Evolutionary conservation across 345 rosid species (phyloP).

Genomic region (Clausena lansium): DNA sequence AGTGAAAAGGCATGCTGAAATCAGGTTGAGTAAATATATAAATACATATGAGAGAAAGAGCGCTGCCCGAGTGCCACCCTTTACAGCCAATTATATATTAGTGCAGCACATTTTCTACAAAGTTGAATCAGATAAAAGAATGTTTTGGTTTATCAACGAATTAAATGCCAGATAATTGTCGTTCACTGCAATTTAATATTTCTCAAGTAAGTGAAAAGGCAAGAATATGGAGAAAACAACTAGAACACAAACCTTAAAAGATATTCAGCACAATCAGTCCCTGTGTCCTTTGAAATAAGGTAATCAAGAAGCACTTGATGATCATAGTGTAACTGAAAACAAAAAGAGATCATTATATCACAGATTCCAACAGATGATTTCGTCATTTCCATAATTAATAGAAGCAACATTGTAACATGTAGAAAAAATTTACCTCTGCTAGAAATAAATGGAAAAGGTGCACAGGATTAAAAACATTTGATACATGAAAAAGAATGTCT

Average conservation of each 20-base stretch:
- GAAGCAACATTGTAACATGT: neutral
- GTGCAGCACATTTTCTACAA: neutral
- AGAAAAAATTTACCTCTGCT: slow-evolving; percentile 53
- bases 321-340: slow-evolving; percentile 71
- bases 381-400: neutral
- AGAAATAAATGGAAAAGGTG: slow-evolving; percentile 70
- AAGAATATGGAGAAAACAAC: slow-evolving; percentile 15
- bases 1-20: neutral
- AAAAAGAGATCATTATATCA: slow-evolving; percentile 14
- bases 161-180: neutral
- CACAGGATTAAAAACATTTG: slow-evolving; percentile 62
- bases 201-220: neutral
- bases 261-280: slow-evolving; percentile 75
- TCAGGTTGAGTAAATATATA: neutral
- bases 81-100: neutral
- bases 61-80: neutral
- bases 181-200: slow-evolving; percentile 1
- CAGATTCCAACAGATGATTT: neutral
- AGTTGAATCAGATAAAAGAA: slow-evolving; percentile 5
- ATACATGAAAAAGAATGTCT: slow-evolving; percentile 36
- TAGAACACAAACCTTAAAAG: slow-evolving; percentile 57
- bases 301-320: slow-evolving; percentile 94
- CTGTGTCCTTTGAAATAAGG: slow-evolving; percentile 78
- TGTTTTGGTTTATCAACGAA: neutral
- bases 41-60: slow-evolving; percentile 1